Percentiles rank a stretch among this genome's conserved stretches.
These are phyloP conservation scores for Macrophomina tecta DNA, from an alignment of 2,329 filamentous ascomycete species.

Conservation along the genomic window DNA sequence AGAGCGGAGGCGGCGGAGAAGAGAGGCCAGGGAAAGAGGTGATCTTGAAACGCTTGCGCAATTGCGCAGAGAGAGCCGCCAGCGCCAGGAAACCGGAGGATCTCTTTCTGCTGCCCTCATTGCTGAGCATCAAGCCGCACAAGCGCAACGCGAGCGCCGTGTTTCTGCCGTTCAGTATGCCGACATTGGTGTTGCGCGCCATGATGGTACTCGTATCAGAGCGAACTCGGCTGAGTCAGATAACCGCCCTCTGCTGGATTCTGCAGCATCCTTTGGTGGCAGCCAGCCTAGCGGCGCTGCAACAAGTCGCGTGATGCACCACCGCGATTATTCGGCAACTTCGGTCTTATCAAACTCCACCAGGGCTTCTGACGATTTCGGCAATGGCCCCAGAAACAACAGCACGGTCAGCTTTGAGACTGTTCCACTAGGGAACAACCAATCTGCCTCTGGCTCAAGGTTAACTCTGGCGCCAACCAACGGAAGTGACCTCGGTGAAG, in stretches of 20 bases:
- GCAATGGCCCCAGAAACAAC: constrained; percentile 31
- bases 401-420: constrained; percentile 46
- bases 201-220: constrained; percentile 77
- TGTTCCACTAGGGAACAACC: constrained; percentile 48
- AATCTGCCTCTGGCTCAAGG: constrained; percentile 29
- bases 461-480: constrained; percentile 17
- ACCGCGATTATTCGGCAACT: constrained; percentile 50
- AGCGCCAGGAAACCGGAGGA: constrained; percentile 32
- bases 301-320: constrained; percentile 41
- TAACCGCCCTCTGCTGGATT: constrained; percentile 71
- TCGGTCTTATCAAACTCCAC: constrained; percentile 48
- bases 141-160: constrained; percentile 67
- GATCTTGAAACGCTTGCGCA: constrained; percentile 72
- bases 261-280: constrained; percentile 68
- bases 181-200: constrained; percentile 75
- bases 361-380: constrained; percentile 44
- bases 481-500: constrained; percentile 26
- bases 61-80: constrained; percentile 52
- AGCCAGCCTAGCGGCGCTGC: constrained; percentile 36
- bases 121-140: constrained; percentile 66
- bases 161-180: constrained; percentile 79
- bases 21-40: constrained; percentile 74
- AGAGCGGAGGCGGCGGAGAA: constrained; percentile 70
- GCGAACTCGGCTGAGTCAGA: constrained; percentile 78
- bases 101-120: constrained; percentile 53